Base-by-base conservation (phyloP, 192 early-diverging fungal genomes). In the Gonapodya sp. region DNA sequence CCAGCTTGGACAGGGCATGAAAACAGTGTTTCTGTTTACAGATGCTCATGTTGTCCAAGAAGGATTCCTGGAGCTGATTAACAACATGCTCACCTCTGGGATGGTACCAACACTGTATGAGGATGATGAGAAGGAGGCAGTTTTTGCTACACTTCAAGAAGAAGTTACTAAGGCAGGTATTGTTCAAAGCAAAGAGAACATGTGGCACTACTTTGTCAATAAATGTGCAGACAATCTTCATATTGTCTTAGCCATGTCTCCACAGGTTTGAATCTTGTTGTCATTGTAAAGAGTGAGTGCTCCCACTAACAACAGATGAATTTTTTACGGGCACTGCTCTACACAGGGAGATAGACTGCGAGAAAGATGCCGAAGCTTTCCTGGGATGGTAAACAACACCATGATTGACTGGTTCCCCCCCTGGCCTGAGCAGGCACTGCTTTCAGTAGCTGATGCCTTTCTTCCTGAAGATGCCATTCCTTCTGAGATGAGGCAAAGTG, bases 181-280 rank as follows among this genome's bases (percentile, higher is more conserved):
- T 34, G 46, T 86, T 24, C 89, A 92, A 80, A 90, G 86, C 2
- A 84, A 88, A 31, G 91, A 92, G 81, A 91, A 92, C 73, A 82
- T 92, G 18, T 92, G 91, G 91, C 87, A 88, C 75, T 92, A 91
- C 87, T 92, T 92, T 81, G 89, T 92, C 75, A 89, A 92, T 78
- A 86, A 89, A 1, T 89, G 91, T 34, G 91, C 91, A 78, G 86
- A 87, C 30, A 92, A 90, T 77, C 84, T 91, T 31, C 90, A 91
- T 80, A 89, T 91, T 73, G 89, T 90, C n/a, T 87, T 91, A 18
- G 90, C 89, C 82, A 91, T 91, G 80, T 91, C 90, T n/a, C 90
- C 90, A 36, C 88, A 91, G 18, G 89, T 64, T 16, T 16, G 46
- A n/a, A n/a, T n/a, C n/a, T n/a, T n/a, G n/a, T n/a, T n/a, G n/a